Evolutionary conservation across 1,284 basidiomycete species (phyloP), one percentile per base, ranked within the genome.

Genomic region (Takashimella tepidaria): DNA sequence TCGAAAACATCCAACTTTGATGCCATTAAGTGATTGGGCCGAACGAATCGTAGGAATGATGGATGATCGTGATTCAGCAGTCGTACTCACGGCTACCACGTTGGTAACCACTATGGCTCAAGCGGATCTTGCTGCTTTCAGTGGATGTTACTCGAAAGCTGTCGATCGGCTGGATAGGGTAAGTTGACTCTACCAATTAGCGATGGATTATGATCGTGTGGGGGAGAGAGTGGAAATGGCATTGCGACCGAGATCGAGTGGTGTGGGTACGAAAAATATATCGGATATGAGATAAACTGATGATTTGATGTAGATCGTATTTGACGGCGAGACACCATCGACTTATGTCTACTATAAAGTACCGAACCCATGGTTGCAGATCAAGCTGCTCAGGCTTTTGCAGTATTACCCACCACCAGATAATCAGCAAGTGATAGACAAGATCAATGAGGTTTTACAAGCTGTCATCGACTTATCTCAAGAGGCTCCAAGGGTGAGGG

Each of bases 351-450:
- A 98, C 74, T 98, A 99, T 78, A 75, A 75, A 56, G 70, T 71
- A 3, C 96, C 96, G 20, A 89, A 91, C 31, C 95, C 95, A 0
- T 98, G 95, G 96, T 79, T 98, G 25, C 95, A 98, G 77, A 90
- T 98, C 61, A 98, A 98, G 75, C 82, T 98, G 4, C 79, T 99
- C 13, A 86, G 92, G 16, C 76, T 99, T 25, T 76, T 99, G 45
- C 96, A 98, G 73, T 96, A 96, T 74, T 98, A 98, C 70, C 86
- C 93, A 5, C 89, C 92, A 3, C 87, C 92, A 61, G 92, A 93
- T 68, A 93, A 98, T 70, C 81, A 85, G 0, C 84, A 89, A 11
- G 79, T 96, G 56, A 82, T 84, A 23, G 81, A 81, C 13, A 86
- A 87, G 27, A 78, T 98, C 51, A 84, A 92, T 63, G 83, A 88